Evolutionary conservation across 2,329 filamentous ascomycete genomes (phyloP).

Genomic region (Magnaporthiopsis rhizophila): DNA sequence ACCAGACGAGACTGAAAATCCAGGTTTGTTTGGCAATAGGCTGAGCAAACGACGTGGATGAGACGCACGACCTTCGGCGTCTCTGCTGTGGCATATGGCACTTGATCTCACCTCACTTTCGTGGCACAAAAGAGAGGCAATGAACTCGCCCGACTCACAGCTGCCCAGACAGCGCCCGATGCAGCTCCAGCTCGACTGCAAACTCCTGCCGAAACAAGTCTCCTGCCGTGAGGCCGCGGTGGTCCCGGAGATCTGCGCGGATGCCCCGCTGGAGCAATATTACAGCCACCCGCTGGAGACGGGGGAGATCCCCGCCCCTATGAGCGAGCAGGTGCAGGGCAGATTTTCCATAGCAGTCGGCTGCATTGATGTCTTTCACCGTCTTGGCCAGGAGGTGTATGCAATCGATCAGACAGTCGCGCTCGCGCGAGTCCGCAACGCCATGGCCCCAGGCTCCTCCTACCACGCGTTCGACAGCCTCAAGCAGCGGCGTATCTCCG

Average conservation of each 20-base stretch:
- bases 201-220: not conserved
- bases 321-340: not conserved
- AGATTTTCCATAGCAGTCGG: not conserved
- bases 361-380: not conserved
- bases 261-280: not conserved
- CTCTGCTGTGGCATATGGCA: too few relatives aligned
- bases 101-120: too few relatives aligned
- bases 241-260: not conserved
- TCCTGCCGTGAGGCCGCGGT: not conserved
- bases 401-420: not conserved
- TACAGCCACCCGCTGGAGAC: not conserved
- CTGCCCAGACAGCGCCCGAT: too few relatives aligned
- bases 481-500: too few relatives aligned
- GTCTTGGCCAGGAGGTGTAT: not conserved
- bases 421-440: not conserved
- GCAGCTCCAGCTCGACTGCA: not conserved
- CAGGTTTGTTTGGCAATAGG: too few relatives aligned
- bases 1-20: too few relatives aligned
- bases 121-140: too few relatives aligned
- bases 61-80: too few relatives aligned
- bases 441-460: too few relatives aligned
- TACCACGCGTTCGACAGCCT: not conserved
- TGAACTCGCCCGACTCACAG: too few relatives aligned
- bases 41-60: too few relatives aligned
- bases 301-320: not conserved